A percentile compares a stretch with the other conserved stretches of the same genome.
Conservation (phyloP, 2,329 filamentous ascomycete species). For the Cercospora zeina region DNA sequence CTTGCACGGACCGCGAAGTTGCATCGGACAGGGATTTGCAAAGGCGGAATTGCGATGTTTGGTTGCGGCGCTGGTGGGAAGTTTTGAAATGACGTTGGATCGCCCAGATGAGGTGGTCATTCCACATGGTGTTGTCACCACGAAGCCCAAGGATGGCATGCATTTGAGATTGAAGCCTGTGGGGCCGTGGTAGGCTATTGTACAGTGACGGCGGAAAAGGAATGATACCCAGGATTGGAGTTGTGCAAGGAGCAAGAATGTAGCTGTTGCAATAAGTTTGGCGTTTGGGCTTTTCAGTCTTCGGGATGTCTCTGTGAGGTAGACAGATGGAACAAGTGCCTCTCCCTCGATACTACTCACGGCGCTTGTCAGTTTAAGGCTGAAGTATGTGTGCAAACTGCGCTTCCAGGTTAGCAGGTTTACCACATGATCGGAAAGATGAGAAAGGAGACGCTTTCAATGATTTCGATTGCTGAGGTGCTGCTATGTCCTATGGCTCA, state of each 20-base stretch:
- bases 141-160: constrained; percentile 36
- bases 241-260: neutral
- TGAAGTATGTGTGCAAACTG: neutral
- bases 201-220: neutral
- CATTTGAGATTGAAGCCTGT: constrained; percentile 30
- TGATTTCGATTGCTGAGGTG: neutral
- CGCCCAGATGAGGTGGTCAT: constrained; percentile 33
- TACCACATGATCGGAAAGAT: neutral
- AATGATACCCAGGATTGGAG: constrained; percentile 7
- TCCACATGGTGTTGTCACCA: constrained; percentile 33
- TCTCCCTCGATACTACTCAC: neutral
- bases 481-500: neutral
- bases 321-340: neutral
- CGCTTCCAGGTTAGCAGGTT: too few species aligned
- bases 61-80: constrained; percentile 35
- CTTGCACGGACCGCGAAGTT: constrained; percentile 67
- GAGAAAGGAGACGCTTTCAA: neutral
- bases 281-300: neutral
- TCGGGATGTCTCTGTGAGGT: neutral
- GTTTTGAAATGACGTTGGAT: constrained; percentile 33
- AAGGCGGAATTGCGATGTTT: constrained; percentile 37
- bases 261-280: neutral
- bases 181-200: constrained; percentile 24
- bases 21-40: constrained; percentile 78
- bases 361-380: neutral